Conservation (phyloP, 495 filamentous ascomycete genomes). For the Tuber aestivum region DNA sequence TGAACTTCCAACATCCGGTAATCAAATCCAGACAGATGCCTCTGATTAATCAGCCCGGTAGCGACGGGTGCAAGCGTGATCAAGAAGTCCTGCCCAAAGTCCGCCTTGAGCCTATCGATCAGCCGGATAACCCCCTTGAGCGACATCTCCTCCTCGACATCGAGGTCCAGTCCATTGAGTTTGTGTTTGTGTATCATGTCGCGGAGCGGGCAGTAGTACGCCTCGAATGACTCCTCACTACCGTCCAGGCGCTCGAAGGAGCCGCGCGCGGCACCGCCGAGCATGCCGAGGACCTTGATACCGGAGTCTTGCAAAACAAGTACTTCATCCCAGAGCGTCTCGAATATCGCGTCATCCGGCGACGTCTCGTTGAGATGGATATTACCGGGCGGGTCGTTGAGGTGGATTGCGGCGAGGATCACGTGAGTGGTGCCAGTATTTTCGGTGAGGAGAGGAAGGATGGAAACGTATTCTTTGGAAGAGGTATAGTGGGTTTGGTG, state of each 20-base stretch:
- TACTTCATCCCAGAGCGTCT: constrained; percentile 64
- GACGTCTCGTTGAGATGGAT: constrained; percentile 73
- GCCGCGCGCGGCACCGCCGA: constrained; percentile 71
- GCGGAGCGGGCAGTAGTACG: constrained; percentile 60
- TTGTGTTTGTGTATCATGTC: constrained; percentile 53
- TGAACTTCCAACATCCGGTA: constrained; percentile 61
- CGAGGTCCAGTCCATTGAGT: constrained; percentile 71
- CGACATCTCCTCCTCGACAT: constrained; percentile 76
- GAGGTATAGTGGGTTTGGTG: constrained; percentile 64
- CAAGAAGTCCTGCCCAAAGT: constrained; percentile 65
- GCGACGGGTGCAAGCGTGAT: constrained; percentile 78
- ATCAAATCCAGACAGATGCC: constrained; percentile 66
- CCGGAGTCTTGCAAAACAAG: constrained; percentile 58
- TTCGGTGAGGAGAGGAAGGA: constrained; percentile 61
- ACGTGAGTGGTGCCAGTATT: constrained; percentile 59
- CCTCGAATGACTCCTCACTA: constrained; percentile 53
- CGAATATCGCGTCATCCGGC: constrained; percentile 53
- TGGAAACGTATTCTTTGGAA: constrained; percentile 57
- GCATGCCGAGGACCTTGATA: constrained; percentile 71
- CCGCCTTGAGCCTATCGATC: constrained; percentile 62
- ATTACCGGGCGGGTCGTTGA: constrained; percentile 57
- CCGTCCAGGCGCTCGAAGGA: constrained; percentile 62
- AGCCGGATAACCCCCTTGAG: constrained; percentile 62
- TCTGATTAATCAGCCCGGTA: constrained; percentile 54
- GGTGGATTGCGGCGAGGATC: constrained; percentile 72